These are phyloP conservation scores for Lenzites betulinus DNA, from an alignment of 768 basidiomycete genomes.

Conservation along the genomic window DNA sequence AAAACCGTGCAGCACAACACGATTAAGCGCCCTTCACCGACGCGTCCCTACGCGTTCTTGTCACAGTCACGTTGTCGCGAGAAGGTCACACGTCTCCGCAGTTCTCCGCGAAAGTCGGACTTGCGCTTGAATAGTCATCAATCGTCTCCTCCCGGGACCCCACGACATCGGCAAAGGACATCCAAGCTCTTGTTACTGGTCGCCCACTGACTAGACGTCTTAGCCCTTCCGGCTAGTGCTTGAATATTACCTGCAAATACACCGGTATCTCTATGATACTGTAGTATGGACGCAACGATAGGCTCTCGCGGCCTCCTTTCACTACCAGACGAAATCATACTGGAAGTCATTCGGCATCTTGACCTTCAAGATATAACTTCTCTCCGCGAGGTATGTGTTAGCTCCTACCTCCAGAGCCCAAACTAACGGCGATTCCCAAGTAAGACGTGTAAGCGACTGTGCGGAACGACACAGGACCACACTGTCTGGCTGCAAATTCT, in stretches of 20 bases:
- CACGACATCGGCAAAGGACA: no score
- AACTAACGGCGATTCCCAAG: background rate
- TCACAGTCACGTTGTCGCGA: conserved; percentile 16
- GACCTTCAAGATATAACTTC: conserved; percentile 21
- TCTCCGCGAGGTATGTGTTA: conserved; percentile 23
- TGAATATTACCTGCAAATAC: no score
- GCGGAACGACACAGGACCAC: conserved; percentile 21
- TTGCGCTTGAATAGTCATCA: no score
- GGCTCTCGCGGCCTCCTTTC: conserved; percentile 4
- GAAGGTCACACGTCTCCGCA: background rate
- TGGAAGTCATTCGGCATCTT: conserved; percentile 18
- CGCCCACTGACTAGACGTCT: no score
- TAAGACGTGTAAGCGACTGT: conserved; percentile 9
- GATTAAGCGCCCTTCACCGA: background rate
- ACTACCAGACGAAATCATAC: conserved; percentile 27
- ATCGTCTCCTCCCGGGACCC: no score
- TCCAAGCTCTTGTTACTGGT: no score
- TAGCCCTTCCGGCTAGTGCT: no score
- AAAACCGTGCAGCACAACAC: background rate
- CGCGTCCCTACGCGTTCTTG: conserved; percentile 9
- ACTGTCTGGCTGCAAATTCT: conserved; percentile 27
- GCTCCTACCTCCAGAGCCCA: no score
- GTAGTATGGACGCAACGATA: no score
- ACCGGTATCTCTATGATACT: no score
- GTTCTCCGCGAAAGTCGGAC: background rate